These are phyloP conservation scores for Decorospora gaudefroyi DNA, from an alignment of 2,329 filamentous ascomycete species.

Conservation along the genomic window DNA sequence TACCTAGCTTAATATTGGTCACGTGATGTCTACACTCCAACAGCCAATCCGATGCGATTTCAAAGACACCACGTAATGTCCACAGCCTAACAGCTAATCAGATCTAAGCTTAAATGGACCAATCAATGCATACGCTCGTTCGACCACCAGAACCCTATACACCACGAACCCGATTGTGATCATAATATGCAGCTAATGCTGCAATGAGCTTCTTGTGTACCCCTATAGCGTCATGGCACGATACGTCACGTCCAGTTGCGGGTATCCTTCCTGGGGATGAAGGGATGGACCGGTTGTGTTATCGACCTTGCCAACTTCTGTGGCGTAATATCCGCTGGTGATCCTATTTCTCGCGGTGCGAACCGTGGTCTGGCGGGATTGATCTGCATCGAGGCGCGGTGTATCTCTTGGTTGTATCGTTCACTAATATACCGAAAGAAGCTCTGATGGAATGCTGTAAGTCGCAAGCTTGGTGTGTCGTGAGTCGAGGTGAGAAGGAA, in stretches of 20 bases:
- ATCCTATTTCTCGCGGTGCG: slow-evolving; percentile 11
- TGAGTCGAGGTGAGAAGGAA: slow-evolving; percentile 13
- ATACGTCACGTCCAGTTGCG: not conserved
- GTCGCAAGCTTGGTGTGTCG: slow-evolving; percentile 6
- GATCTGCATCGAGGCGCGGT: slow-evolving; percentile 14
- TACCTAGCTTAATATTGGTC: no score
- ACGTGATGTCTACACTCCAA: no score
- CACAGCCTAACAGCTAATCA: no score
- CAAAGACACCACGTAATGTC: no score
- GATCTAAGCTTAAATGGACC: no score
- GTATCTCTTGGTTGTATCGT: slow-evolving; percentile 16
- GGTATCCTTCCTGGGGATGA: not conserved
- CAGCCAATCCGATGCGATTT: no score
- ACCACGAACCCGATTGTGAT: no score
- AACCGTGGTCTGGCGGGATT: slow-evolving; percentile 5
- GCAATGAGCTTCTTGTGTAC: not conserved
- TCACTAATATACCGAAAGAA: slow-evolving; percentile 21
- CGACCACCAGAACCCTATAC: no score
- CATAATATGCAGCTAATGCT: no score
- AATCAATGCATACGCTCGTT: no score
- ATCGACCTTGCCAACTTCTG: slow-evolving; percentile 12
- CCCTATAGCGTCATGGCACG: not conserved
- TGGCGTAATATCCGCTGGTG: slow-evolving; percentile 10
- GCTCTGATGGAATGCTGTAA: slow-evolving; percentile 12
- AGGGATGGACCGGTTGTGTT: not conserved